phyloP scores from a whole-genome alignment of 176 grass and related monocot genomes.

The Musa acuminata region DNA sequence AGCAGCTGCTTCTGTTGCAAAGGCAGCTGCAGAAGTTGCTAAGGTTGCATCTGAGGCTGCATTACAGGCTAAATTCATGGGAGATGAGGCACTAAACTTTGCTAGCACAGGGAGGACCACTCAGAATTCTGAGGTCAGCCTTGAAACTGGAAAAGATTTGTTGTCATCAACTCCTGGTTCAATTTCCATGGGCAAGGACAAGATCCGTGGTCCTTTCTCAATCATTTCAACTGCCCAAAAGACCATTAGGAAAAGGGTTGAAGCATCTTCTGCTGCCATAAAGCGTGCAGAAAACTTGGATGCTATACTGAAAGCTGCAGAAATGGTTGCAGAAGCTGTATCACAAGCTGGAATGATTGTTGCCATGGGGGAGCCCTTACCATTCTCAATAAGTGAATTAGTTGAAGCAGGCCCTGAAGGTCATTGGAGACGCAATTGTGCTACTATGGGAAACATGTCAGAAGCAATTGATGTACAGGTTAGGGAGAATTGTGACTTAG shows the following conservation, averaged over 20 bases:
- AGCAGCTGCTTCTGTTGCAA: constrained; percentile 85
- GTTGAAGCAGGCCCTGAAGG: constrained; percentile 72
- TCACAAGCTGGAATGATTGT: constrained; percentile 71
- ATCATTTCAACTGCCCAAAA: constrained; percentile 69
- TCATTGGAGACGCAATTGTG: constrained; percentile 58
- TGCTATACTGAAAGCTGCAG: constrained; percentile 83
- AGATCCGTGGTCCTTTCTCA: constrained; percentile 29
- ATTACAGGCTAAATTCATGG: constrained; percentile 89
- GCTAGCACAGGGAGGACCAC: constrained; percentile 10
- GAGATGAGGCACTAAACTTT: constrained; percentile 52
- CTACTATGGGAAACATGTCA: constrained; percentile 32
- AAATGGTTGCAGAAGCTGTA: constrained; percentile 78
- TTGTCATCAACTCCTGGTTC: constrained; percentile 30
- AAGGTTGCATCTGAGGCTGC: constrained; percentile 83
- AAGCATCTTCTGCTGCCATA: constrained; percentile 72
- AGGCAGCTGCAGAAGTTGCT: constrained; percentile 77
- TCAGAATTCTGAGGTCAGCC: constrained; percentile 22
- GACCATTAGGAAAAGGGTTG: constrained; percentile 70
- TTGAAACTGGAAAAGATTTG: constrained; percentile 28
- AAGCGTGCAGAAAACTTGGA: constrained; percentile 95
- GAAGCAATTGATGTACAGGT: constrained; percentile 6
- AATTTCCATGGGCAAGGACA: constrained; percentile 38
- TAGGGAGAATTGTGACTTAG: constrained; percentile 20
- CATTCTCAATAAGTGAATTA: constrained; percentile 70
- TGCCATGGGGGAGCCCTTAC: constrained; percentile 87